Evolutionary conservation across 2,329 filamentous ascomycete genomes (phyloP).

Genomic region (Penicillium sp.): DNA sequence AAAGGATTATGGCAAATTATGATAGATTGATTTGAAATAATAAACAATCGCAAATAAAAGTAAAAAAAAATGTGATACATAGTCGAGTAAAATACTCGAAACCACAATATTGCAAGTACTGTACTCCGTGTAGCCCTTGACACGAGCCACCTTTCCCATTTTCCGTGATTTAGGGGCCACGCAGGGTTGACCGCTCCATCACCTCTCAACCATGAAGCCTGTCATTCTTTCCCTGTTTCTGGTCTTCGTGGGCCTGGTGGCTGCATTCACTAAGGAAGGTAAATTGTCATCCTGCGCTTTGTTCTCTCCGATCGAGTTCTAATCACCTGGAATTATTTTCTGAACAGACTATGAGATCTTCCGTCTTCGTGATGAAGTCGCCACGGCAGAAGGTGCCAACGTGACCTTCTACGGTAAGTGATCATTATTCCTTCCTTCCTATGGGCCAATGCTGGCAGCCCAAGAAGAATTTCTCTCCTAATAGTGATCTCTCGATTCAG

Average conservation of each 20-base stretch:
- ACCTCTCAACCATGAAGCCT: slow-evolving; percentile 64
- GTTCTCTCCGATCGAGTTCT: neutral
- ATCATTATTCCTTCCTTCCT: neutral
- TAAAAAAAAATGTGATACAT: neutral
- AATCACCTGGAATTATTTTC: neutral
- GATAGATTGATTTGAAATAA: neutral
- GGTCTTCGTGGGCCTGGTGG: slow-evolving; percentile 65
- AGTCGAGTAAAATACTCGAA: too few species aligned
- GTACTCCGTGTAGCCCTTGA: too few species aligned
- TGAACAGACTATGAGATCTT: slow-evolving; percentile 94
- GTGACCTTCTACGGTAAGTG: slow-evolving; percentile 79
- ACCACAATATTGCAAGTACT: too few species aligned
- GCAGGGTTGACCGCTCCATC: slow-evolving; percentile 29
- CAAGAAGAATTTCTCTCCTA: neutral
- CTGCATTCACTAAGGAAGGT: slow-evolving; percentile 88
- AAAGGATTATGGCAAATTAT: too few species aligned
- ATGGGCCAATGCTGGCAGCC: neutral
- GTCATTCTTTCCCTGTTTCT: slow-evolving; percentile 66
- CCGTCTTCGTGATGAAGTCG: slow-evolving; percentile 84
- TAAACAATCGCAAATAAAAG: too few species aligned
- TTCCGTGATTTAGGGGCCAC: slow-evolving; percentile 8
- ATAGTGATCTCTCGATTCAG: slow-evolving; percentile 34
- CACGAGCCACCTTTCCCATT: neutral
- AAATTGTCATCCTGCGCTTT: slow-evolving; percentile 12
- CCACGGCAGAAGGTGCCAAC: slow-evolving; percentile 69